These are phyloP conservation scores for Saturnispora halmiae DNA, from an alignment of 805 yeast species.

Conservation along the genomic window DNA sequence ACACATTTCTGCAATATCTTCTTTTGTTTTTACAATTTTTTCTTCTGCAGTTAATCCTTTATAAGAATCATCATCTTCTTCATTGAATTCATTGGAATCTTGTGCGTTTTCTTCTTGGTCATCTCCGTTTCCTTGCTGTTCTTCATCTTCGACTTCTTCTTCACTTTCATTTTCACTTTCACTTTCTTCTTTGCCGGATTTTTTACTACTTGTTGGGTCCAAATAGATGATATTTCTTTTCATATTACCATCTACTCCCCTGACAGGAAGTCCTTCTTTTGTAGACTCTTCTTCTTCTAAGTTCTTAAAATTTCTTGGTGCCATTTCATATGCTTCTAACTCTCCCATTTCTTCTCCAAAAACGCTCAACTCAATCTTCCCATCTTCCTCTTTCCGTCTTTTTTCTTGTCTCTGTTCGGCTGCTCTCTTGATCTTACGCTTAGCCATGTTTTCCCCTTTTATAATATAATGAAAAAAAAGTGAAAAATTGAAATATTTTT, in stretches of 20 bases:
- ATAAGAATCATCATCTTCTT: slow-evolving; percentile 31
- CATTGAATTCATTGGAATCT: slow-evolving; percentile 16
- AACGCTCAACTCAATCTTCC: slow-evolving; percentile 18
- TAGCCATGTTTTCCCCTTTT: slow-evolving; percentile 26
- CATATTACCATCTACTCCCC: slow-evolving; percentile 60
- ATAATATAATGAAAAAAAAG: background rate
- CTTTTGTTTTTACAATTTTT: slow-evolving; percentile 54
- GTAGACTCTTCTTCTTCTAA: slow-evolving; percentile 34
- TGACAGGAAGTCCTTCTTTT: slow-evolving; percentile 74
- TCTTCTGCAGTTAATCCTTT: slow-evolving; percentile 43
- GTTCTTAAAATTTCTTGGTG: slow-evolving; percentile 49
- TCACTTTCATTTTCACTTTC: slow-evolving; percentile 10
- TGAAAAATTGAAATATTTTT: background rate
- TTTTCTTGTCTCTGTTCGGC: slow-evolving; percentile 27
- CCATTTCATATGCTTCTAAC: slow-evolving; percentile 44
- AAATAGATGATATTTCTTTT: slow-evolving; percentile 46
- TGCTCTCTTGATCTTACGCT: slow-evolving; percentile 30
- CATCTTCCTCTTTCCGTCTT: slow-evolving; percentile 38
- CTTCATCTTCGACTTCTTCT: slow-evolving; percentile 12
- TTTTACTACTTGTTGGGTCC: slow-evolving; percentile 11
- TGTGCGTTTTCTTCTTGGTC: slow-evolving; percentile 15
- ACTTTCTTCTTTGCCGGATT: slow-evolving; percentile 8
- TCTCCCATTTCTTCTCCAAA: slow-evolving; percentile 12
- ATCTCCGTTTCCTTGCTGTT: slow-evolving; percentile 12
- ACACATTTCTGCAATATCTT: slow-evolving; percentile 75